Conservation (phyloP, 257 asterid genomes). For the Petrea volubilis region DNA sequence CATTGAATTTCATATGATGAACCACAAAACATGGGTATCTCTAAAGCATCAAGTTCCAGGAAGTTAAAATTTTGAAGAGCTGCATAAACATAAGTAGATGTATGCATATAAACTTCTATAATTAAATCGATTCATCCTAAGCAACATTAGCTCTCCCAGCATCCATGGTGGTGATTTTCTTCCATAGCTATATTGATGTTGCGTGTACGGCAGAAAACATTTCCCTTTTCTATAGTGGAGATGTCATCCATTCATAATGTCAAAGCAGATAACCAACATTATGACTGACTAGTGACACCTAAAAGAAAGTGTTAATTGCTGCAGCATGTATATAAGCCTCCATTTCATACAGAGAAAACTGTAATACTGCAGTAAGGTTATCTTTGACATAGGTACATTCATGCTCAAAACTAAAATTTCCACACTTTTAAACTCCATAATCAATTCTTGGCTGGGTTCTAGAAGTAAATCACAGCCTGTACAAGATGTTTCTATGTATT, state of each 20-base stretch:
- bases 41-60: neutral
- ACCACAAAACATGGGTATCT: neutral
- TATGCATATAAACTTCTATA: constrained; percentile 9
- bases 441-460: neutral
- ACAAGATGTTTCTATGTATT: neutral
- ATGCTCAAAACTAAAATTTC: neutral
- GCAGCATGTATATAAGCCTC: neutral
- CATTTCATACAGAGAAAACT: neutral
- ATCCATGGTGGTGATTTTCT: no score
- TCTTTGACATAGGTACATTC: neutral
- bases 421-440: neutral
- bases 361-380: neutral
- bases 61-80: neutral
- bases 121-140: no score
- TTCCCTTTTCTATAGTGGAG: no score
- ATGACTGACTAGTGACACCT: no score
- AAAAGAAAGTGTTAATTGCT: no score
- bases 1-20: constrained; percentile 3
- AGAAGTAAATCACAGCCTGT: neutral
- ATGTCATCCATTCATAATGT: no score
- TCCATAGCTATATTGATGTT: constrained; percentile 3
- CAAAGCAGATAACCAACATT: no score
- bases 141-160: no score
- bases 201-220: no score
- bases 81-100: constrained; percentile 1